Evolutionary conservation across 345 rosid species (phyloP), one percentile per base, ranked within the genome.

Genomic region (Euclidium syriacum): DNA sequence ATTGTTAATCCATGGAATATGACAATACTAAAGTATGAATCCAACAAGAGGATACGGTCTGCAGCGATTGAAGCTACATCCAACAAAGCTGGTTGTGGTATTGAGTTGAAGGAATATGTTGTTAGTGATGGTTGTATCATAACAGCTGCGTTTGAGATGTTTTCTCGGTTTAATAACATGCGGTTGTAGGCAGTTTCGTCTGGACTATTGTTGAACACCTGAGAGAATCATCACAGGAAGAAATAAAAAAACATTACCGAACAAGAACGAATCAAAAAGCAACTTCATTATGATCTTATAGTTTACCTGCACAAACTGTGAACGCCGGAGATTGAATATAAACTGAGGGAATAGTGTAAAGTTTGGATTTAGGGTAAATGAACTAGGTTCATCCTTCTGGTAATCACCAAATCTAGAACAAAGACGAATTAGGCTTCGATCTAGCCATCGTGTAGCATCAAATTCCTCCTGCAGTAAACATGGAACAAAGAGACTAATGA

Each of bases 261-360:
- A n/a, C n/a, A n/a, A n/a, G n/a, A n/a, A n/a, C n/a, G n/a, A 17
- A 40, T 22, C 8, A 12, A 17, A 0, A 3, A 38, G 32, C 10
- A 25, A 15, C 16, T 40, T 23, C 16, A 10, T 33, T 49, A 58
- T 47, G 10, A 56, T 29, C 23, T 49, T 35, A 10, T 18, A 42
- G 26, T 52, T 53, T 76, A 90, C 97, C 94, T 95, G 99, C 48
- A 95, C 84, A 80, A 95, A 95, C 64, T 95, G 99, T n/a, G 99
- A 95, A 11, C 99, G 79, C 34, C 99, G 77, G 44, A 95, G 85
- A 82, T 95, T 95, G 73, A 95, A 95, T 84, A 88, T 74, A 78
- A 95, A 95, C 68, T 95, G 99, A 75, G 99, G 99, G 79, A 90
- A 90, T 70, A 95, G 73, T n/a, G 99, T 90, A 73, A 95, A 91